Conservation (phyloP, 768 basidiomycete species). For the Rickenella mellea region DNA sequence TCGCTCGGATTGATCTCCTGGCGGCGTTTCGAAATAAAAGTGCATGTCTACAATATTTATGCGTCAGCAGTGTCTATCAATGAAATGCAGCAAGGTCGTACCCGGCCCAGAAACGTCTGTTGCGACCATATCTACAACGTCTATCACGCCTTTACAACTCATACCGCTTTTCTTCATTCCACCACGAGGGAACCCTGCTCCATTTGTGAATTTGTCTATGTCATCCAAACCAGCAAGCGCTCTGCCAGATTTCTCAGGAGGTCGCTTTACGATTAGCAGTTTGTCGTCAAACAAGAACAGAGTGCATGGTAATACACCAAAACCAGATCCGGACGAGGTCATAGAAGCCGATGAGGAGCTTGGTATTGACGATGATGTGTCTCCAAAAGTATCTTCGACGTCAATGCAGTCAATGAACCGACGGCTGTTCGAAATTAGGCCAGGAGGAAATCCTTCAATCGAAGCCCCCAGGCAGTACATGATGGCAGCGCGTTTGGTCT, state of each 20-base stretch:
- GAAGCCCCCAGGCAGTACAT: constrained; percentile 79
- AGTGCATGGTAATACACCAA: constrained; percentile 62
- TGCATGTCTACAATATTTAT: constrained; percentile 56
- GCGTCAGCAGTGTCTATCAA: constrained; percentile 7
- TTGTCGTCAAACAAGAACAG: constrained; percentile 94
- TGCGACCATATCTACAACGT: constrained; percentile 74
- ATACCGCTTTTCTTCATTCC: constrained; percentile 73
- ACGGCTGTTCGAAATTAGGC: constrained; percentile 80
- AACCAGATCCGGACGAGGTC: constrained; percentile 29
- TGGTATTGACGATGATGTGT: constrained; percentile 10
- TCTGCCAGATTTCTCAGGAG: constrained; percentile 64
- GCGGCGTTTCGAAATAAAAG: constrained; percentile 74
- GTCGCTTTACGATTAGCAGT: constrained; percentile 84
- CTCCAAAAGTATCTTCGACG: constrained; percentile 57
- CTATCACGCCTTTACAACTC: constrained; percentile 77
- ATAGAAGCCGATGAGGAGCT: constrained; percentile 32
- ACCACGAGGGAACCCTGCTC: constrained; percentile 28
- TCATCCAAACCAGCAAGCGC: constrained; percentile 69
- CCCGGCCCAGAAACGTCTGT: constrained; percentile 83
- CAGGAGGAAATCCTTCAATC: constrained; percentile 86
- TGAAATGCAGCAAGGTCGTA: constrained; percentile 24
- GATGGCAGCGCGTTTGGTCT: constrained; percentile 81
- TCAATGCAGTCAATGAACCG: constrained; percentile 89
- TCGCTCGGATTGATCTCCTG: constrained; percentile 70
- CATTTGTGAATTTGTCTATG: constrained; percentile 52